Percentiles rank a stretch among this genome's conserved stretches.
Conservation (phyloP, 495 filamentous ascomycete genomes). For the Aspergillus ostianus region DNA sequence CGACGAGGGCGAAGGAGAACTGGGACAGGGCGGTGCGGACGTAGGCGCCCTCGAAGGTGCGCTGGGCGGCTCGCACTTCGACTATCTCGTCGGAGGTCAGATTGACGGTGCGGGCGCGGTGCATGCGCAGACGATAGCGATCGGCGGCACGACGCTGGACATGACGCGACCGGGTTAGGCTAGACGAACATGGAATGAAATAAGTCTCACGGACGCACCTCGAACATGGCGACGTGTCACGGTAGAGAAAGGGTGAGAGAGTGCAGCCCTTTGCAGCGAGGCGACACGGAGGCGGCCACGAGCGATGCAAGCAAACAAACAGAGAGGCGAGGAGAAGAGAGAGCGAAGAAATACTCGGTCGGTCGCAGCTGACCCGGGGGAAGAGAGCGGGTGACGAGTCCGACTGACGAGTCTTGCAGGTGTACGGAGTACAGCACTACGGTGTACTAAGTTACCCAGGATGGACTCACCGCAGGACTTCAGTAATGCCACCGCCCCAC, state of each 20-base stretch:
- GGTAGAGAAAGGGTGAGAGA: not conserved
- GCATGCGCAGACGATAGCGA: conserved; percentile 63
- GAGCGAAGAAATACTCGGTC: too few relatives aligned
- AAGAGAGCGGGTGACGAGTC: too few relatives aligned
- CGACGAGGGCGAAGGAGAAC: conserved; percentile 90
- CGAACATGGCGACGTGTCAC: conserved; percentile 29
- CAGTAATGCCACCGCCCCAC: too few relatives aligned
- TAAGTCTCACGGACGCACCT: conserved; percentile 25
- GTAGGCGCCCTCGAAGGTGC: conserved; percentile 97
- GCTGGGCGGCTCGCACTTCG: conserved; percentile 89
- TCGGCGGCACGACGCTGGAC: conserved; percentile 46
- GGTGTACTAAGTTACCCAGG: too few relatives aligned
- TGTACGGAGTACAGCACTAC: too few relatives aligned
- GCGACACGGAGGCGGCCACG: too few relatives aligned
- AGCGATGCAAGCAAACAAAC: too few relatives aligned
- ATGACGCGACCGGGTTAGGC: not conserved
- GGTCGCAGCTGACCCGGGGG: too few relatives aligned
- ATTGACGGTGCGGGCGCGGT: conserved; percentile 80
- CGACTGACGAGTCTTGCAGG: too few relatives aligned
- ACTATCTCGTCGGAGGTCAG: conserved; percentile 82
- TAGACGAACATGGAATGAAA: conserved; percentile 6
- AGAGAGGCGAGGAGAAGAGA: too few relatives aligned
- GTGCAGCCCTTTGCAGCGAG: too few relatives aligned
- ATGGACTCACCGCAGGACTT: too few relatives aligned
- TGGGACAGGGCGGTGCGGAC: conserved; percentile 90